A percentile compares a stretch with the other conserved stretches of the same genome.
Evolutionary conservation across 192 early-diverging fungal species (phyloP).

Genomic region (Dispira parvispora): DNA sequence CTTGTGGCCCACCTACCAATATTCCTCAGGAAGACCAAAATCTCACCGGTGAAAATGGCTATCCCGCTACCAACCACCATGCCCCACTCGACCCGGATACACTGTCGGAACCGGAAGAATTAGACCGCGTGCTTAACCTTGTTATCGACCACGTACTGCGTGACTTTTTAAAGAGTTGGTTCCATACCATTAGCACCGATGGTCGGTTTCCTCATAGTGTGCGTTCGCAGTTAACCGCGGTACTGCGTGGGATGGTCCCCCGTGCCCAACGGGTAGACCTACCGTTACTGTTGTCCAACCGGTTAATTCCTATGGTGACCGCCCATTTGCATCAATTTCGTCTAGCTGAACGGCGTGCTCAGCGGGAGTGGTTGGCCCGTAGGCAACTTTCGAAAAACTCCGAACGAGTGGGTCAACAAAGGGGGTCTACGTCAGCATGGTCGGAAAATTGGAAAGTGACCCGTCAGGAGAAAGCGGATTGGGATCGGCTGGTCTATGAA

Average conservation of each 20-base stretch:
- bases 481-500: constrained; percentile 34
- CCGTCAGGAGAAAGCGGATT: constrained; percentile 23
- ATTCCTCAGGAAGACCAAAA: background rate
- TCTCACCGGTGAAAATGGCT: background rate
- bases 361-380: constrained; percentile 1
- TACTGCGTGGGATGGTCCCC: constrained; percentile 18
- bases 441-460: constrained; percentile 29
- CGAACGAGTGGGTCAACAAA: background rate
- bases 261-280: constrained; percentile 30
- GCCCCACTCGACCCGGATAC: background rate
- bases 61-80: background rate
- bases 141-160: constrained; percentile 20
- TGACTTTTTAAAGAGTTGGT: constrained; percentile 32
- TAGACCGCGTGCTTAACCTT: constrained; percentile 6
- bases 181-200: constrained; percentile 22
- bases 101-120: background rate
- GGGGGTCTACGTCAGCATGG: background rate
- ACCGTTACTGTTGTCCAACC: constrained; percentile 36
- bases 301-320: constrained; percentile 52
- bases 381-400: background rate
- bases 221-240: constrained; percentile 14
- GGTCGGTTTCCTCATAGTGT: constrained; percentile 23
- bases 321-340: constrained; percentile 47
- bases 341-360: constrained; percentile 31
- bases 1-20: background rate